These are phyloP conservation scores for Neofusicoccum ribis DNA, from an alignment of 2,329 filamentous ascomycete genomes.

Conservation along the genomic window DNA sequence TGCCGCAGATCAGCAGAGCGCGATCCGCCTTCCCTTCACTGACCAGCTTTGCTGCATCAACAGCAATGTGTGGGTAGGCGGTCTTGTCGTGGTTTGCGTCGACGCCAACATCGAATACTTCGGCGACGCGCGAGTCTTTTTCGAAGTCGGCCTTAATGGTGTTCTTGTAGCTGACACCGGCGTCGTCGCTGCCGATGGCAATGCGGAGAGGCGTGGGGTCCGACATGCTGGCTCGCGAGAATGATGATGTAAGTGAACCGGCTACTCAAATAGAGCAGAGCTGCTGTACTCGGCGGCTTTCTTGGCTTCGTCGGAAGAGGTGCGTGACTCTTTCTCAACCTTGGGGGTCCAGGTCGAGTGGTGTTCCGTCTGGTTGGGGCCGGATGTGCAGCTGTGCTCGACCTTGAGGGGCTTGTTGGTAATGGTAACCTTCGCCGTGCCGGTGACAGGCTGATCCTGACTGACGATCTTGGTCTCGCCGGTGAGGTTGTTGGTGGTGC, in stretches of 20 bases:
- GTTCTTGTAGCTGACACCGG: conserved; percentile 76
- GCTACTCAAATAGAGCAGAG: conserved; percentile 11
- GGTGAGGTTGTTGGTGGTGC: conserved; percentile 15
- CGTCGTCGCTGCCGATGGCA: conserved; percentile 67
- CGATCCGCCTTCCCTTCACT: conserved; percentile 68
- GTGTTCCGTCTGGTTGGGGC: conserved; percentile 18
- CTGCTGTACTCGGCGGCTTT: conserved; percentile 29
- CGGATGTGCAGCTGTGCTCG: conserved; percentile 17
- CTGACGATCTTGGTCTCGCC: conserved; percentile 38
- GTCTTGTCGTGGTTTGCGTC: conserved; percentile 68
- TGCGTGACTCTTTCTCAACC: conserved; percentile 14
- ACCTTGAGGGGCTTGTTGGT: conserved; percentile 39
- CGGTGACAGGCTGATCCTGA: conserved; percentile 34
- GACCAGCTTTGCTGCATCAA: conserved; percentile 67
- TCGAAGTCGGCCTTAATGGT: conserved; percentile 73
- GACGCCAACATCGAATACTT: conserved; percentile 74
- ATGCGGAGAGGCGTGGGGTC: conserved; percentile 50
- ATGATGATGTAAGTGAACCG: conserved; percentile 4
- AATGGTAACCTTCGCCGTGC: conserved; percentile 34
- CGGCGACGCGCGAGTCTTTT: conserved; percentile 64
- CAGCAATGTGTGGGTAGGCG: conserved; percentile 77
- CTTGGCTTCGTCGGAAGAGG: conserved; percentile 6
- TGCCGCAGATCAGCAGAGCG: conserved; percentile 80
- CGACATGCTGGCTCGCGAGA: conserved; percentile 2
- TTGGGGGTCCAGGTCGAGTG: conserved; percentile 17